A percentile compares a stretch with the other conserved stretches of the same genome.
Evolutionary conservation across 2,329 filamentous ascomycete species (phyloP).

Genomic region (Kalaharituber pfeilii): DNA sequence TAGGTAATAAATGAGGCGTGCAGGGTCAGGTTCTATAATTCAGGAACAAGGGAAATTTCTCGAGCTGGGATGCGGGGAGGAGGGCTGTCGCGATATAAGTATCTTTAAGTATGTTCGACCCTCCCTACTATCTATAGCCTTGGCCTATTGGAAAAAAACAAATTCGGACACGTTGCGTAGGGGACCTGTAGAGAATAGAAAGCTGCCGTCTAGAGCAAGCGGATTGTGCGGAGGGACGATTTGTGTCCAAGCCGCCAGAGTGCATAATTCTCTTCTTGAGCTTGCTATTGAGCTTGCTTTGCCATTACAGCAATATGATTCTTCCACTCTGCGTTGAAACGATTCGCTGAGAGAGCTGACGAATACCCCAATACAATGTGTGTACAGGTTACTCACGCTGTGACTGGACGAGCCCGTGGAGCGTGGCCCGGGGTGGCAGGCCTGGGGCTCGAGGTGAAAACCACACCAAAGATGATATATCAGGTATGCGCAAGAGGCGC

Average conservation of each 20-base stretch:
- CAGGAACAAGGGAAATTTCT: conserved; percentile 13
- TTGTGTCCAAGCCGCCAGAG: background rate
- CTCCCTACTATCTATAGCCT: background rate
- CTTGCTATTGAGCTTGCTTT: background rate
- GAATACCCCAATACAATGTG: conserved; percentile 1
- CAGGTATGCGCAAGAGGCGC: conserved; percentile 1
- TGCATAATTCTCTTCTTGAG: background rate
- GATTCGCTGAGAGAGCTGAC: background rate
- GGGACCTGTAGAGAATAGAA: conserved; percentile 1
- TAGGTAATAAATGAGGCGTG: conserved; percentile 16
- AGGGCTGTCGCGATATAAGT: background rate
- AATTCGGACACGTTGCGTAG: background rate
- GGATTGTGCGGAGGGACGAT: background rate
- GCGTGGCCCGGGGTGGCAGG: background rate
- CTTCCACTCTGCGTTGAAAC: background rate
- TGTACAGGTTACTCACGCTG: background rate
- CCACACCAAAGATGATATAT: background rate
- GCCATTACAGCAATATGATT: background rate
- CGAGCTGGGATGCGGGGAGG: conserved; percentile 15
- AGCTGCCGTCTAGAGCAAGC: background rate
- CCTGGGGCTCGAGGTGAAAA: background rate
- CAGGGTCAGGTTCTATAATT: conserved; percentile 16
- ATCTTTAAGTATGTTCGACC: background rate
- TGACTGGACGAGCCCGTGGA: background rate
- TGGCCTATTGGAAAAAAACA: background rate